Base-by-base conservation (phyloP, 176 grass and related monocot genomes). In the Leersia perrieri region DNA sequence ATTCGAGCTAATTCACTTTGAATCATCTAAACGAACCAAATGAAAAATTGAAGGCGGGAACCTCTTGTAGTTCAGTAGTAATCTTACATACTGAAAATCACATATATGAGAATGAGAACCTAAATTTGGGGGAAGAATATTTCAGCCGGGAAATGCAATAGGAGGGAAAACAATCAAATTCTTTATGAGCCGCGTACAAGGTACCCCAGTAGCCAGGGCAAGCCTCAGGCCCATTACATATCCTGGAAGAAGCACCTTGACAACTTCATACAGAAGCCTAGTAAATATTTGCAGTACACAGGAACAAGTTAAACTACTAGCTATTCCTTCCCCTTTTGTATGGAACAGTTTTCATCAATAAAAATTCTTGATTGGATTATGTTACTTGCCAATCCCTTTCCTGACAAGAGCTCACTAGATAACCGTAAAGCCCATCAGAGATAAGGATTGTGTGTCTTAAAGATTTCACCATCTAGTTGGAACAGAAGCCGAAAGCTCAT, bases 231-330 rank as follows among this genome's bases (percentile, higher is more conserved):
- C 62, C 51, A 68, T 66, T 84, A 74, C 75, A 79, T n/a, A n/a
- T 75, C 41, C 18, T 41, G 25, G 44, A 78, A 68, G 12, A 20
- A 10, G 30, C 38, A 47, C 40, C 31, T 74, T 73, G 5, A 14
- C 31, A 20, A 22, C 9, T 80, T 55, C 13, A 68, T 69, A 58
- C 32, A 67, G 47, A 70, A 34, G n/a, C 34, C 53, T 33, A 80
- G 64, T 34, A 47, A 58, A 65, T 84, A 87, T 84, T 74, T 79
- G 78, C 73, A 80, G n/a, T 1, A 1, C 22, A 47, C 40, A 11
- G 53, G 30, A 62, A 61, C 60, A 58, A 58, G 66, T 42, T 42
- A 58, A 55, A 71, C 76, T 76, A 16, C 57, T 72, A 72, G 23
- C 22, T 58, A 58, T 23, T 25, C n/a, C n/a, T 58, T 58, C 1